Conservation (phyloP, 2,329 filamentous ascomycete species). For the Fusarium falciforme region DNA sequence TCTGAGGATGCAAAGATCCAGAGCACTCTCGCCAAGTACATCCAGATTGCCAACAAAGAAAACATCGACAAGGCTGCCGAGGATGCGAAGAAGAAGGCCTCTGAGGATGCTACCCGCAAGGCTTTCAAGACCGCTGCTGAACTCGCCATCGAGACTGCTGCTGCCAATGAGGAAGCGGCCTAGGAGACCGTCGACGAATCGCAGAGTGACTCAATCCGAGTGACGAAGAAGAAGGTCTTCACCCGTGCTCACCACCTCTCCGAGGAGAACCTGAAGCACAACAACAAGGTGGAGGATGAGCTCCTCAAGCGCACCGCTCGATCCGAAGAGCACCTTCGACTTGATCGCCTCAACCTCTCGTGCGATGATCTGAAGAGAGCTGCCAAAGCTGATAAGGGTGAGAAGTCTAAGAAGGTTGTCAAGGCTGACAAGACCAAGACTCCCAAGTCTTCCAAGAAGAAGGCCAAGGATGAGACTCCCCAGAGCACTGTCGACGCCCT, state of each 20-base stretch:
- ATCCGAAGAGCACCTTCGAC: constrained; percentile 8
- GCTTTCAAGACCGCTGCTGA: neutral
- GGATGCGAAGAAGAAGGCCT: neutral
- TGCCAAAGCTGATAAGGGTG: neutral
- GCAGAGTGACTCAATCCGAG: neutral
- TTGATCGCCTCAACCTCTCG: neutral
- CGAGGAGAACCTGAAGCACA: constrained; percentile 24
- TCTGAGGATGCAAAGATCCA: neutral
- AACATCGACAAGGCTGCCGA: neutral
- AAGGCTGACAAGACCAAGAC: neutral
- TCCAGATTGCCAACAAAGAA: neutral
- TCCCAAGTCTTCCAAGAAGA: constrained; percentile 6
- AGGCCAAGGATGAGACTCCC: constrained; percentile 12
- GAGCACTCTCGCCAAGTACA: constrained; percentile 14
- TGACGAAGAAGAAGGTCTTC: constrained; percentile 4
- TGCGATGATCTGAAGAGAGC: neutral
- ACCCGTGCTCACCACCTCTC: constrained; percentile 13
- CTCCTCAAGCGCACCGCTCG: neutral
- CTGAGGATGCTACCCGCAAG: neutral
- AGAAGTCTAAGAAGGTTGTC: neutral
- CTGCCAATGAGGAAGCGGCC: neutral
- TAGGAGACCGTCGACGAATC: constrained; percentile 1
- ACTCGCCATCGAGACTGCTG: neutral
- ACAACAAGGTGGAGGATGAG: neutral
- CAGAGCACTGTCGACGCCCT: neutral